Percentiles rank a stretch among this genome's conserved stretches.
These are phyloP conservation scores for Penicillium atrosanguineum DNA, from an alignment of 495 filamentous ascomycete species.

Conservation along the genomic window DNA sequence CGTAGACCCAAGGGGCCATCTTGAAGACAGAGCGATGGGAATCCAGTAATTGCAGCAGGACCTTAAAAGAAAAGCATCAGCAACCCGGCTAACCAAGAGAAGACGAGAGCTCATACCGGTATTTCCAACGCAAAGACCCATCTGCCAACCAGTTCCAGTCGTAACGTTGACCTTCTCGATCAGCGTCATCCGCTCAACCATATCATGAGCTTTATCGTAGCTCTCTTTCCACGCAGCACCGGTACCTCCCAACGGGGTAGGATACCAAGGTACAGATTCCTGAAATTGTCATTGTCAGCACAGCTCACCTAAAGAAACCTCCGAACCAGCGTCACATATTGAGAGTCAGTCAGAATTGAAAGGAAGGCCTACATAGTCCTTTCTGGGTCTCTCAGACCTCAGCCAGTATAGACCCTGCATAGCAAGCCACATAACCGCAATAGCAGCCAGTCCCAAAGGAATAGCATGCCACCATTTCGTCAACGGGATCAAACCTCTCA, in stretches of 20 bases:
- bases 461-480: conserved; percentile 22
- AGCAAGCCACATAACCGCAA: conserved; percentile 21
- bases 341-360: background rate
- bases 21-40: conserved; percentile 85
- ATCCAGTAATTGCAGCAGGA: conserved; percentile 64
- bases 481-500: conserved; percentile 7
- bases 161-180: conserved; percentile 94
- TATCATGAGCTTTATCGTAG: conserved; percentile 73
- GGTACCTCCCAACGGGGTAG: conserved; percentile 78
- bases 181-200: conserved; percentile 82
- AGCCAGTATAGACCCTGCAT: conserved; percentile 16
- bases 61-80: conserved; percentile 30
- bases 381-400: background rate
- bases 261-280: conserved; percentile 76
- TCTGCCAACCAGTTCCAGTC: conserved; percentile 87
- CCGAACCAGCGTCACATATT: background rate
- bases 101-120: conserved; percentile 46
- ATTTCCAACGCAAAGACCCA: conserved; percentile 89
- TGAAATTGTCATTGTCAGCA: conserved; percentile 6
- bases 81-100: background rate
- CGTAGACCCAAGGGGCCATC: conserved; percentile 85
- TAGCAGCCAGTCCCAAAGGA: conserved; percentile 7
- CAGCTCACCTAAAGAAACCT: background rate
- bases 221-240: conserved; percentile 68
- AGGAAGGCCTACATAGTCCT: conserved; percentile 19